Conservation (phyloP, 2,329 filamentous ascomycete species). For the Paecilomyces sp. region DNA sequence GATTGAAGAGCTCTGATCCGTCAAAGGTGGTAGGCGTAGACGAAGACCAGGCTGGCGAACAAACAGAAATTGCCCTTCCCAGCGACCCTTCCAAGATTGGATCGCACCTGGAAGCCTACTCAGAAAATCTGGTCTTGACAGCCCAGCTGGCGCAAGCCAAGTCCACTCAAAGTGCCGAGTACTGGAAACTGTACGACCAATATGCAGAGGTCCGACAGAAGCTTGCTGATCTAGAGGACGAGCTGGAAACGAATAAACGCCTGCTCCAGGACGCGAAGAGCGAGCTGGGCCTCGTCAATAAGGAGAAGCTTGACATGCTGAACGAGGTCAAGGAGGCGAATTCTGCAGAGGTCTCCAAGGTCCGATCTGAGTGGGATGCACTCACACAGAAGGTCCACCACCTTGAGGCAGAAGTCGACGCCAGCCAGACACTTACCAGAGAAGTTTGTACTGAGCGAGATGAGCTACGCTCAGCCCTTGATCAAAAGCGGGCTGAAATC, state of each 20-base stretch:
- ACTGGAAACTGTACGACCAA: constrained; percentile 35
- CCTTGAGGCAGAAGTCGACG: constrained; percentile 32
- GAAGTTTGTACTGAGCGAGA: constrained; percentile 33
- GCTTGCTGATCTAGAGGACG: constrained; percentile 31
- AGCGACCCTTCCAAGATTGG: constrained; percentile 15
- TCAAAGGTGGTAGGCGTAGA: constrained; percentile 10
- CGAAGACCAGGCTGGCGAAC: neutral
- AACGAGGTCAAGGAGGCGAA: constrained; percentile 29
- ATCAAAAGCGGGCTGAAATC: constrained; percentile 31
- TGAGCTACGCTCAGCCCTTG: constrained; percentile 30
- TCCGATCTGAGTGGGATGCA: constrained; percentile 27
- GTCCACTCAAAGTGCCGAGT: constrained; percentile 32
- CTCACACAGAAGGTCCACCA: constrained; percentile 27
- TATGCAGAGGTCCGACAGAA: constrained; percentile 29
- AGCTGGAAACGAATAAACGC: constrained; percentile 26
- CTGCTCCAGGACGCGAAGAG: constrained; percentile 29
- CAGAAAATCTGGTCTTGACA: constrained; percentile 23
- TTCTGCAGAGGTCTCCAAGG: constrained; percentile 24
- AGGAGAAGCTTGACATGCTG: constrained; percentile 32
- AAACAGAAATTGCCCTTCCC: constrained; percentile 2
- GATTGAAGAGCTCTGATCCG: constrained; percentile 18
- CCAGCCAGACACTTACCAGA: constrained; percentile 28
- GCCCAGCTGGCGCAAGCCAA: constrained; percentile 26
- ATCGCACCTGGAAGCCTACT: constrained; percentile 23
- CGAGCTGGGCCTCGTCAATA: constrained; percentile 26